Evolutionary conservation across 2,329 filamentous ascomycete species (phyloP).

Genomic region (Colletotrichum orchidophilum): DNA sequence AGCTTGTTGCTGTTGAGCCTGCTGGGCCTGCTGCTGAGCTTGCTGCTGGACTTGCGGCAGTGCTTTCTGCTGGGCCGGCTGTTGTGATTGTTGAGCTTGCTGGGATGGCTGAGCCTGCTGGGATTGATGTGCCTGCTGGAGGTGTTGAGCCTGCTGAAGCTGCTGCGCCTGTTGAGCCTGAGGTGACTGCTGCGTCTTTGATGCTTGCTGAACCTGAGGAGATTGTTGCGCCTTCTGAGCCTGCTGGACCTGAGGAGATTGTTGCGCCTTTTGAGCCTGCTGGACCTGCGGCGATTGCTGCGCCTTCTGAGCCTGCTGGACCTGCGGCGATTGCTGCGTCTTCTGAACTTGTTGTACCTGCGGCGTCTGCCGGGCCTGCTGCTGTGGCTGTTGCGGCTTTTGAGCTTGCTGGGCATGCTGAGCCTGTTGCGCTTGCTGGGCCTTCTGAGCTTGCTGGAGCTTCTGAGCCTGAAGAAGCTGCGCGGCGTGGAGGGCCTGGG

Average conservation of each 20-base stretch:
- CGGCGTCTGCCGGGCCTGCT: slow-evolving; percentile 42
- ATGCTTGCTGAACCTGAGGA: slow-evolving; percentile 23
- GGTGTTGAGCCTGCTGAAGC: not conserved
- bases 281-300: slow-evolving; percentile 11
- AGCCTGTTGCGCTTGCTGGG: slow-evolving; percentile 35
- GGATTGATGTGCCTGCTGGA: slow-evolving; percentile 20
- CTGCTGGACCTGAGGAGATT: slow-evolving; percentile 1
- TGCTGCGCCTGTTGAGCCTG: not conserved
- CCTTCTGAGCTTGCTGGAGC: slow-evolving; percentile 37
- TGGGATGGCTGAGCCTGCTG: not conserved
- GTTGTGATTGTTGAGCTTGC: not conserved
- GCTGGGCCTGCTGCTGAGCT: not conserved
- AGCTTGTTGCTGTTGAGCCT: slow-evolving; percentile 1
- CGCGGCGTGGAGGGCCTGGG: slow-evolving; percentile 7
- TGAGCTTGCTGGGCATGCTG: slow-evolving; percentile 40
- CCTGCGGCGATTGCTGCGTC: not conserved
- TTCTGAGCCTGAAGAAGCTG: slow-evolving; percentile 35
- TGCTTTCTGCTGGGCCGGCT: slow-evolving; percentile 37
- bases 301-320: not conserved
- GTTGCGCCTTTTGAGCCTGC: slow-evolving; percentile 18
- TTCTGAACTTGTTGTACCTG: slow-evolving; percentile 9
- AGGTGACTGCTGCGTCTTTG: not conserved
- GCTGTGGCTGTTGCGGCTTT: slow-evolving; percentile 36
- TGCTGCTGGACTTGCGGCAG: slow-evolving; percentile 40
- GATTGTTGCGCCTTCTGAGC: not conserved